Conservation (phyloP, 2,329 filamentous ascomycete species). For the Colletotrichum filicis region DNA sequence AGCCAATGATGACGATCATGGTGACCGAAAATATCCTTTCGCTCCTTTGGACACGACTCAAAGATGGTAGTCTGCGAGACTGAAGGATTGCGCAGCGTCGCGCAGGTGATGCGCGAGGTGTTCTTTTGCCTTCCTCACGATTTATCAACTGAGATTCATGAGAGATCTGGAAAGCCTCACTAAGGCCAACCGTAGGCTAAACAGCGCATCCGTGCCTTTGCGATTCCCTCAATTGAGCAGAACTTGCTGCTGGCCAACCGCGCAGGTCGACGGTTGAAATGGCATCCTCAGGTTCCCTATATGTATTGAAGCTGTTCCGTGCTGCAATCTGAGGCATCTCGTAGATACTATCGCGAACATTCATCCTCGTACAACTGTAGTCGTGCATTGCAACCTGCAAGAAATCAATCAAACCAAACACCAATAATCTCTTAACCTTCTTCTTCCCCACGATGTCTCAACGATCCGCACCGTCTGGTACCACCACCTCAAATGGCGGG, state of each 20-base stretch:
- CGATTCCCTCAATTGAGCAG: slow-evolving; percentile 1
- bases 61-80: neutral
- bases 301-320: neutral
- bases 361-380: neutral
- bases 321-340: neutral
- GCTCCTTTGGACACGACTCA: neutral
- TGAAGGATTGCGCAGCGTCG: slow-evolving; percentile 14
- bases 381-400: neutral
- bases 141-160: neutral
- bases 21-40: neutral
- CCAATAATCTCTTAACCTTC: neutral
- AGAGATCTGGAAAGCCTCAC: neutral
- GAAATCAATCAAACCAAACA: neutral
- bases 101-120: slow-evolving; percentile 5
- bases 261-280: neutral
- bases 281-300: slow-evolving; percentile 3
- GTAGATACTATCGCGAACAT: neutral
- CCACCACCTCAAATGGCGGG: slow-evolving; percentile 14
- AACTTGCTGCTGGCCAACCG: neutral
- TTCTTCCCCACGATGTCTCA: slow-evolving; percentile 17
- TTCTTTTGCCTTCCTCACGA: neutral
- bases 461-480: slow-evolving; percentile 4
- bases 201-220: slow-evolving; percentile 27
- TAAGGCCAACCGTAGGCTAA: neutral
- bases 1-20: slow-evolving; percentile 15